Evolutionary conservation across 805 yeast genomes (phyloP).

Genomic region (Pichia rugopelliculosa): DNA sequence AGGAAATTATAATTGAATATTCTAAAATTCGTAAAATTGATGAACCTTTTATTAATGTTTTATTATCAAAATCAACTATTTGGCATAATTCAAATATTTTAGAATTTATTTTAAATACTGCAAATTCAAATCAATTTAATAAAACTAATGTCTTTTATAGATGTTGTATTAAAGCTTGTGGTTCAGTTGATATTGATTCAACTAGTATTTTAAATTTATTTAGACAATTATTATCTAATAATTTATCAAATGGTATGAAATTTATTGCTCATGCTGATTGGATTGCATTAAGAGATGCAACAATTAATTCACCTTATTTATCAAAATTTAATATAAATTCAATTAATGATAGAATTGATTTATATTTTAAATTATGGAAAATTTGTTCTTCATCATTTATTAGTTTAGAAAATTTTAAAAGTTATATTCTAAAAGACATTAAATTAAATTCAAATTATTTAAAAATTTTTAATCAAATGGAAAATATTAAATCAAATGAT

Average conservation of each 20-base stretch:
- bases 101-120: constrained; percentile 55
- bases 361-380: constrained; percentile 50
- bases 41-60: constrained; percentile 75
- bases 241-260: constrained; percentile 43
- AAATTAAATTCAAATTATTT: constrained; percentile 35
- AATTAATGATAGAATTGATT: constrained; percentile 39
- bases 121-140: constrained; percentile 46
- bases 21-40: constrained; percentile 53
- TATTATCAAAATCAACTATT: constrained; percentile 54
- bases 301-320: constrained; percentile 39
- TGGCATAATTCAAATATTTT: constrained; percentile 66
- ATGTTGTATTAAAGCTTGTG: constrained; percentile 64
- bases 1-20: constrained; percentile 48
- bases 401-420: constrained; percentile 39
- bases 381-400: constrained; percentile 41
- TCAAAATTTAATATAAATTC: constrained; percentile 21
- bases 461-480: constrained; percentile 32
- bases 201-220: constrained; percentile 41
- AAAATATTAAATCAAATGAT: constrained; percentile 29
- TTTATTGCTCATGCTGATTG: constrained; percentile 79
- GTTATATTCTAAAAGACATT: constrained; percentile 38
- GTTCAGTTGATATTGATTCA: constrained; percentile 49
- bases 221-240: constrained; percentile 32
- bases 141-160: constrained; percentile 67
- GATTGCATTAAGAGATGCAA: constrained; percentile 77